phyloP scores from a whole-genome alignment of 148 eudicot genomes.

The Vaccinium corymbosum region DNA sequence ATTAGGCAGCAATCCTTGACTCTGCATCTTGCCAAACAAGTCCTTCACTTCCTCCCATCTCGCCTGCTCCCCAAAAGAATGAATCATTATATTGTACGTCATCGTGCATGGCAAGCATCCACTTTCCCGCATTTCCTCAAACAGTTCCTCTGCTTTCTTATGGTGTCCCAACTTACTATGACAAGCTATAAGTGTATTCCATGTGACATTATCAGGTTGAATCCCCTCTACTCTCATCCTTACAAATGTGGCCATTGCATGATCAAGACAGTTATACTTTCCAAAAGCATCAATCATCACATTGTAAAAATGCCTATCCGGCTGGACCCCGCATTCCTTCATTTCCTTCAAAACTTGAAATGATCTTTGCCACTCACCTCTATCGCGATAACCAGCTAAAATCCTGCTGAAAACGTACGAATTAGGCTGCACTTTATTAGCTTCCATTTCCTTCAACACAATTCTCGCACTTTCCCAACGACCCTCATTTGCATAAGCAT shows the following conservation, averaged over 20 bases:
- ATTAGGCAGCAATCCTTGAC: slow-evolving; percentile 84
- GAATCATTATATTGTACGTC: slow-evolving; percentile 88
- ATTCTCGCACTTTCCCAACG: slow-evolving; percentile 98
- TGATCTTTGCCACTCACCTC: slow-evolving; percentile 91
- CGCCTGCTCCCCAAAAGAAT: slow-evolving; percentile 78
- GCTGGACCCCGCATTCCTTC: slow-evolving; percentile 75
- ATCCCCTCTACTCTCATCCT: slow-evolving; percentile 80
- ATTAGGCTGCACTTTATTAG: slow-evolving; percentile 60
- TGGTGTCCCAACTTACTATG: slow-evolving; percentile 76
- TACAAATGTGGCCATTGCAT: slow-evolving; percentile 75
- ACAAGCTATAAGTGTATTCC: slow-evolving; percentile 92
- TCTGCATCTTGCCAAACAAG: slow-evolving; percentile 71
- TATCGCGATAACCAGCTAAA: slow-evolving; percentile 75
- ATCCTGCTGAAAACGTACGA: slow-evolving; percentile 78
- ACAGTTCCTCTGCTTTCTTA: slow-evolving; percentile 68
- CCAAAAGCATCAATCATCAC: slow-evolving; percentile 97
- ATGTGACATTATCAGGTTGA: slow-evolving; percentile 86
- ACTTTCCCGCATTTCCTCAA: slow-evolving; percentile 69
- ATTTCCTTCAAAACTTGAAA: slow-evolving; percentile 91
- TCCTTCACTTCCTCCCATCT: slow-evolving; percentile 69
- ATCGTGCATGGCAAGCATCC: slow-evolving; percentile 74
- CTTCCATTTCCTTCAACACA: slow-evolving; percentile 91
- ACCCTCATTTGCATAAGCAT: slow-evolving; percentile 83
- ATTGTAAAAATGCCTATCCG: slow-evolving; percentile 84
- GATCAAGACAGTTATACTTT: slow-evolving; percentile 86